A percentile compares a stretch with the other conserved stretches of the same genome.
Conservation (phyloP, 257 asterid genomes). For the Paulownia fortunei region DNA sequence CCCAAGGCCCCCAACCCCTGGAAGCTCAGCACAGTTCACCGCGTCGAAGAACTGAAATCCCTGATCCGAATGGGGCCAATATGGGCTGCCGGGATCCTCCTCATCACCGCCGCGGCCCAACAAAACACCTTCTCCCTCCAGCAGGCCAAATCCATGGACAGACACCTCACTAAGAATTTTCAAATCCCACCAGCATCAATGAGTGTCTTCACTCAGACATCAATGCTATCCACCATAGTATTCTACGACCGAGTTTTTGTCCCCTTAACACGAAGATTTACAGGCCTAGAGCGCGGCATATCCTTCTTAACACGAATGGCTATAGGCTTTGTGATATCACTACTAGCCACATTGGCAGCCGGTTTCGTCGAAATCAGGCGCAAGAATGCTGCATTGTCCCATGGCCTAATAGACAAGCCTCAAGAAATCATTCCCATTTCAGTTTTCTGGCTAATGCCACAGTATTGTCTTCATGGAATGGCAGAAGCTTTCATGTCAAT, state of each 20-base stretch:
- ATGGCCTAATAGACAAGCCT: slow-evolving; percentile 55
- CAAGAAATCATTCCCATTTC: slow-evolving; percentile 61
- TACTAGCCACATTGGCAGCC: slow-evolving; percentile 70
- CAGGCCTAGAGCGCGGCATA: slow-evolving; percentile 79
- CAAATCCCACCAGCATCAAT: slow-evolving; percentile 85
- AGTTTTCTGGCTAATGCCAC: slow-evolving; percentile 82
- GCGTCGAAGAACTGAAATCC: slow-evolving; percentile 87
- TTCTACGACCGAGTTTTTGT: slow-evolving; percentile 79
- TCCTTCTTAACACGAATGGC: slow-evolving; percentile 75
- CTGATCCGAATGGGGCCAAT: slow-evolving; percentile 89
- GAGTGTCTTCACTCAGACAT: slow-evolving; percentile 65
- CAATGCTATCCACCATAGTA: slow-evolving; percentile 67
- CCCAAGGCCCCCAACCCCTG: slow-evolving; percentile 67
- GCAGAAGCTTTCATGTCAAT: slow-evolving; percentile 91
- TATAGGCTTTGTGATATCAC: slow-evolving; percentile 60
- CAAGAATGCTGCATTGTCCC: slow-evolving; percentile 48
- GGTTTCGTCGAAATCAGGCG: slow-evolving; percentile 71
- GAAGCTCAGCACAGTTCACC: slow-evolving; percentile 82
- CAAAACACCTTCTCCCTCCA: slow-evolving; percentile 81
- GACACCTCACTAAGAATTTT: slow-evolving; percentile 63
- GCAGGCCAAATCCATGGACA: slow-evolving; percentile 83
- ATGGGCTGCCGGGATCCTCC: slow-evolving; percentile 89
- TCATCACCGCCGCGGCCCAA: slow-evolving; percentile 80
- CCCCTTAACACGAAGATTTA: slow-evolving; percentile 58
- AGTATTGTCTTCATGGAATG: slow-evolving; percentile 70